phyloP scores from a whole-genome alignment of 2,329 filamentous ascomycete genomes.

The Chaetoscypha palmicola region DNA sequence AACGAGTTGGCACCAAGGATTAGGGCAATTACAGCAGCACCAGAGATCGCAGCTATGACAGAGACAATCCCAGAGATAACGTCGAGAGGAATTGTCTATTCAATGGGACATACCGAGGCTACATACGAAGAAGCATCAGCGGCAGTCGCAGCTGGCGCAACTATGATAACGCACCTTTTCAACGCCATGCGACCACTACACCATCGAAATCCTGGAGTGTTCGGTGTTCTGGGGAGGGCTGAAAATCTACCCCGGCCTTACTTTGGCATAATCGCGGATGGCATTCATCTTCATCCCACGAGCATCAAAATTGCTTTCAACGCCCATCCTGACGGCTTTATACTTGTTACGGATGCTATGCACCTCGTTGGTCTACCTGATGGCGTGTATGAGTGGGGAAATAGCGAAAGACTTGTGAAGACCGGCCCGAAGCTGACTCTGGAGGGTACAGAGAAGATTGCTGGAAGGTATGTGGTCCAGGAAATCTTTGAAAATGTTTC shows the following conservation, averaged over 20 bases:
- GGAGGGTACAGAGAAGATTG: conserved; percentile 72
- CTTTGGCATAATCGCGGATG: conserved; percentile 86
- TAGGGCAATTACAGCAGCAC: conserved; percentile 80
- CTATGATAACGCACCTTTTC: conserved; percentile 90
- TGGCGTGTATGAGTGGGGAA: conserved; percentile 80
- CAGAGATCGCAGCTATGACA: conserved; percentile 68
- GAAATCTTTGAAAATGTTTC: too few relatives aligned
- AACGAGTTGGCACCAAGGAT: conserved; percentile 36
- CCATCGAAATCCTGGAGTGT: conserved; percentile 85
- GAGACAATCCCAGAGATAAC: conserved; percentile 60
- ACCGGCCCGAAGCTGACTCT: conserved; percentile 65
- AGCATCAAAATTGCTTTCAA: conserved; percentile 86
- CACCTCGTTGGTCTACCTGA: conserved; percentile 77
- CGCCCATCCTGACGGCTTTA: conserved; percentile 74
- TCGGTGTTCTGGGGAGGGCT: conserved; percentile 70
- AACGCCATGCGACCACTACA: conserved; percentile 89
- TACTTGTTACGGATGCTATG: conserved; percentile 92
- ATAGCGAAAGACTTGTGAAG: conserved; percentile 62
- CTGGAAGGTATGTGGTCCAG: conserved; percentile 62
- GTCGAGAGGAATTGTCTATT: conserved; percentile 62
- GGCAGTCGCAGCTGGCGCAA: conserved; percentile 67
- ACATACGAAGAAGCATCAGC: conserved; percentile 73
- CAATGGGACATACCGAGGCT: conserved; percentile 81
- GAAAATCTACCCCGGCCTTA: conserved; percentile 54
- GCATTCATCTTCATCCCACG: conserved; percentile 82